These are phyloP conservation scores for Yamadazyma scolyti DNA, from an alignment of 805 yeast genomes.

Conservation along the genomic window DNA sequence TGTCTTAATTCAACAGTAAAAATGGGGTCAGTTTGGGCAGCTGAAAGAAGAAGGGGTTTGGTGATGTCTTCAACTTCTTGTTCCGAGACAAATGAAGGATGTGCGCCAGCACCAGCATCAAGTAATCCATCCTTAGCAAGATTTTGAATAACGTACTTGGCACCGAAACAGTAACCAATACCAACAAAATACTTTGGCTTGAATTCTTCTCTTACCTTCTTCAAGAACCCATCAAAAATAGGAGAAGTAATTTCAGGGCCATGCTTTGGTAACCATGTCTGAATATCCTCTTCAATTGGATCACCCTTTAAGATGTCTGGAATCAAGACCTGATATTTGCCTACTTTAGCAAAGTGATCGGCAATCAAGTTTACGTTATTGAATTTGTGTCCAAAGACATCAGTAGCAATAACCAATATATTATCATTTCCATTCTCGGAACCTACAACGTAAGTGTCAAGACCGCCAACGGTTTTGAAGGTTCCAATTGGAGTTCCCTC, in stretches of 20 bases:
- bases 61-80: conserved; percentile 60
- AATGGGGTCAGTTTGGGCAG: conserved; percentile 66
- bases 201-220: conserved; percentile 37
- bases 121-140: conserved; percentile 31
- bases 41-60: conserved; percentile 63
- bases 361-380: conserved; percentile 61
- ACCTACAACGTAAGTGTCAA: conserved; percentile 32
- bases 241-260: conserved; percentile 43
- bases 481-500: conserved; percentile 51
- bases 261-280: conserved; percentile 56
- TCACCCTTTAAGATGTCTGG: conserved; percentile 73
- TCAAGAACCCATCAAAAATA: conserved; percentile 47
- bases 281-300: conserved; percentile 16
- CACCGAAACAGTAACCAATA: conserved; percentile 86
- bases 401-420: conserved; percentile 63
- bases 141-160: conserved; percentile 59
- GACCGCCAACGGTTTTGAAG: conserved; percentile 37
- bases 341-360: conserved; percentile 60
- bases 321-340: conserved; percentile 53
- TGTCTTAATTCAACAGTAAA: conserved; percentile 65
- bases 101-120: conserved; percentile 67
- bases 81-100: conserved; percentile 69
- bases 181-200: conserved; percentile 40
- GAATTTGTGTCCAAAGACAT: conserved; percentile 60
- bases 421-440: conserved; percentile 30